Evolutionary conservation across 345 rosid species (phyloP).

Genomic region (Salix exigua): DNA sequence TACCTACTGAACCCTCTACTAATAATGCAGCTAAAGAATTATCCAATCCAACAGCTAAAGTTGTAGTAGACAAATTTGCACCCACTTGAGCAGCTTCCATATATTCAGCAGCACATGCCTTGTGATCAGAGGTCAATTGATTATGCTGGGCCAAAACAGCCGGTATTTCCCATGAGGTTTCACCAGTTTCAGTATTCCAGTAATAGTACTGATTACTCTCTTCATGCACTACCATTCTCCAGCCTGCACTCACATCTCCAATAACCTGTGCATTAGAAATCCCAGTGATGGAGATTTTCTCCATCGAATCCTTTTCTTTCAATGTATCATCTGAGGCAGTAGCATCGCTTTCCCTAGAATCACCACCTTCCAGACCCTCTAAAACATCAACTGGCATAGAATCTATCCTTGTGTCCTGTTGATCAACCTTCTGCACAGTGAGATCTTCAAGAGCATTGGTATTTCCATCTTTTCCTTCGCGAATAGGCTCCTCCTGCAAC

Average conservation of each 20-base stretch:
- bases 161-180: conserved; percentile 96
- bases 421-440: conserved; percentile 23
- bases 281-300: conserved; percentile 36
- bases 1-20: conserved; percentile 18
- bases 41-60: conserved; percentile 25
- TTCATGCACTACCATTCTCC: conserved; percentile 89
- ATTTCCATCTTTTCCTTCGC: conserved; percentile 34
- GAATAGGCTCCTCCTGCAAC: conserved; percentile 41
- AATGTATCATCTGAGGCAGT: conserved; percentile 24
- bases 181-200: conserved; percentile 94
- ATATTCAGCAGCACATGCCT: conserved; percentile 28
- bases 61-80: conserved; percentile 25
- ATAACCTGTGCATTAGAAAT: conserved; percentile 39
- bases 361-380: conserved; percentile 27
- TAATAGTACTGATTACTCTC: conserved; percentile 85
- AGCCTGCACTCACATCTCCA: conserved; percentile 51
- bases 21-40: conserved; percentile 28
- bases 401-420: conserved; percentile 31
- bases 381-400: conserved; percentile 24
- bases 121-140: conserved; percentile 23
- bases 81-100: conserved; percentile 28
- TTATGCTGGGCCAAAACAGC: conserved; percentile 42
- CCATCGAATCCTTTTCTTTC: conserved; percentile 35
- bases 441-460: conserved; percentile 28
- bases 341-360: conserved; percentile 27